Percentiles rank a stretch among this genome's conserved stretches.
Conservation (phyloP, 2,329 filamentous ascomycete species). For the Cordyceps javanica region DNA sequence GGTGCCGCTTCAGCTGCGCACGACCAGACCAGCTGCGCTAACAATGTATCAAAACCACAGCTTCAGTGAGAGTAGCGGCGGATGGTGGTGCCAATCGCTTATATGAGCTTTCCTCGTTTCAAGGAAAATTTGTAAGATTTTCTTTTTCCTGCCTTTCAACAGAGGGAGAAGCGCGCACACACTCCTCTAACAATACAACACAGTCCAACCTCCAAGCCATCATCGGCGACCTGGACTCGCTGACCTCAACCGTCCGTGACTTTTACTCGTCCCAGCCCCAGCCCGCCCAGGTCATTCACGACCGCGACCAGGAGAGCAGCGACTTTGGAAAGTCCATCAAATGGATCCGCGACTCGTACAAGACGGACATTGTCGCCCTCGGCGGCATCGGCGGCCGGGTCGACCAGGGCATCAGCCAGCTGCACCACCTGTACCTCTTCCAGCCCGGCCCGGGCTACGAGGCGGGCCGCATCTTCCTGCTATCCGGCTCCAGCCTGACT, state of each 20-base stretch:
- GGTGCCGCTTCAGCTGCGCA: too few species aligned
- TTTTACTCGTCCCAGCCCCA: conserved; percentile 55
- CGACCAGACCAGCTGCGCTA: background rate
- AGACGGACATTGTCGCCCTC: conserved; percentile 66
- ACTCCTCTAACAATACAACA: background rate
- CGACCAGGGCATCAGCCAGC: conserved; percentile 83
- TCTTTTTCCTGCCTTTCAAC: background rate
- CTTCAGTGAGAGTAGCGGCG: conserved; percentile 67
- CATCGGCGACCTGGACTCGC: conserved; percentile 86
- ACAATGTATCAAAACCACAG: conserved; percentile 35
- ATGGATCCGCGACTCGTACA: conserved; percentile 42
- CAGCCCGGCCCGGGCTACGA: conserved; percentile 44
- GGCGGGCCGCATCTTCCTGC: conserved; percentile 62
- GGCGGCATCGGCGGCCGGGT: conserved; percentile 85
- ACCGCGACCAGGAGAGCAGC: conserved; percentile 79
- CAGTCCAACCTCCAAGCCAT: conserved; percentile 63
- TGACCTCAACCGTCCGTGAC: conserved; percentile 53
- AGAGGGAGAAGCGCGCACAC: background rate
- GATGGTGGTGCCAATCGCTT: conserved; percentile 88
- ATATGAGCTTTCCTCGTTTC: conserved; percentile 38
- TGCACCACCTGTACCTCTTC: conserved; percentile 74
- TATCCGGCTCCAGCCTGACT: conserved; percentile 75
- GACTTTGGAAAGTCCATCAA: conserved; percentile 82
- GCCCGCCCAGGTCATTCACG: conserved; percentile 56
- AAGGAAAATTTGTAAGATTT: conserved; percentile 35